Percentiles rank a stretch among this genome's conserved stretches.
Evolutionary conservation across 805 yeast species (phyloP).

Genomic region (Saccharomyces paradoxus): DNA sequence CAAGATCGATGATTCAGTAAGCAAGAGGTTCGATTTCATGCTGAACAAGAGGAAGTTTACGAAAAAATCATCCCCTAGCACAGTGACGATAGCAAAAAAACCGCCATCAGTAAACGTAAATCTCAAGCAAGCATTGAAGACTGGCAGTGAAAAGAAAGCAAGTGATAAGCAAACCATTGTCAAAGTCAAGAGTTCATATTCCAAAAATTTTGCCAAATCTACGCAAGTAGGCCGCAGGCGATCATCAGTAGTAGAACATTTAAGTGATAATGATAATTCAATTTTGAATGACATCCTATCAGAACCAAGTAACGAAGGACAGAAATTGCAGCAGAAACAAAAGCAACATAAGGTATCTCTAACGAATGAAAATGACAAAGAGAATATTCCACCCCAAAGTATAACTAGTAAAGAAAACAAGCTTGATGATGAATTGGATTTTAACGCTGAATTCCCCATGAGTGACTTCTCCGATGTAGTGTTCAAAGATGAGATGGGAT

Average conservation of each 20-base stretch:
- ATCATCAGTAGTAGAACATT: background rate
- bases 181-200: background rate
- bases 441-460: slow-evolving; percentile 9
- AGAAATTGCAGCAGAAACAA: background rate
- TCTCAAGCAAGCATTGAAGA: background rate
- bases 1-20: slow-evolving; percentile 25
- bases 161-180: background rate
- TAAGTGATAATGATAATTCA: background rate
- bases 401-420: background rate
- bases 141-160: slow-evolving; percentile 1
- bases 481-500: slow-evolving; percentile 12
- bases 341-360: background rate
- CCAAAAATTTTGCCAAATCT: slow-evolving; percentile 1
- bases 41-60: slow-evolving; percentile 20
- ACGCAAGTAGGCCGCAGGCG: background rate
- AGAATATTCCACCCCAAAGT: slow-evolving; percentile 21
- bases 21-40: slow-evolving; percentile 30
- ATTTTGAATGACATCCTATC: background rate
- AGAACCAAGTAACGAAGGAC: background rate
- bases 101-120: background rate
- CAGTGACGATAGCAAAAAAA: slow-evolving; percentile 1
- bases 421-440: background rate
- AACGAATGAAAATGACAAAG: slow-evolving; percentile 18
- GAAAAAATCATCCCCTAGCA: slow-evolving; percentile 1
- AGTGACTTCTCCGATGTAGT: slow-evolving; percentile 13